phyloP scores from a whole-genome alignment of 1,139 yeast genomes.

The Scheffersomyces insectosa region DNA sequence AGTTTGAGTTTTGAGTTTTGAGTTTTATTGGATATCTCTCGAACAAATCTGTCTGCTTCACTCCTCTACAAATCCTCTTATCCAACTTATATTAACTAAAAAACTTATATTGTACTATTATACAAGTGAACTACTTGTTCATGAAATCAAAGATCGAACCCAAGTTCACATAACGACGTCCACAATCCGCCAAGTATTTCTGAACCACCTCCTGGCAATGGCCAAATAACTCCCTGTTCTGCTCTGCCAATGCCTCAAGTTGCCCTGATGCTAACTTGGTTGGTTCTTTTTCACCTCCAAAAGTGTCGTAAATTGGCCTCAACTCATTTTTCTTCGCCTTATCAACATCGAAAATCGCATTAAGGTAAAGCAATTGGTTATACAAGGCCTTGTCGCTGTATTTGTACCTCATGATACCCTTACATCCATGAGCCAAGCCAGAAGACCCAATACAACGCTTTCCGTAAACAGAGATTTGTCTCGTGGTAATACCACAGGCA shows the following conservation, averaged over 20 bases:
- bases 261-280: slow-evolving; percentile 55
- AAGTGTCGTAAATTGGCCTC: slow-evolving; percentile 46
- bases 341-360: slow-evolving; percentile 78
- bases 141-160: slow-evolving; percentile 71
- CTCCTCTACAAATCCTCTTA: neutral
- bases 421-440: slow-evolving; percentile 69
- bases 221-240: slow-evolving; percentile 67
- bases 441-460: slow-evolving; percentile 72
- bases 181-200: slow-evolving; percentile 79
- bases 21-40: too few species aligned
- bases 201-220: slow-evolving; percentile 61
- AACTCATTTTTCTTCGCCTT: slow-evolving; percentile 62
- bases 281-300: slow-evolving; percentile 31
- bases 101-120: neutral
- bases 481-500: slow-evolving; percentile 77
- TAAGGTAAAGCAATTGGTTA: slow-evolving; percentile 81
- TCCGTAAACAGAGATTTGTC: slow-evolving; percentile 90
- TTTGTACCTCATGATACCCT: slow-evolving; percentile 79
- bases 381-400: slow-evolving; percentile 81
- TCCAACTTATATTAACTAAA: neutral
- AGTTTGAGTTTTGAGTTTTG: too few species aligned
- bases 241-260: slow-evolving; percentile 74
- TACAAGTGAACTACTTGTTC: slow-evolving; percentile 13
- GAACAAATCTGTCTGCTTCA: too few species aligned
- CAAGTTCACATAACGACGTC: slow-evolving; percentile 90